Percentiles rank a stretch among this genome's conserved stretches.
Conservation (phyloP, 768 basidiomycete genomes). For the Leccinum boreale region DNA sequence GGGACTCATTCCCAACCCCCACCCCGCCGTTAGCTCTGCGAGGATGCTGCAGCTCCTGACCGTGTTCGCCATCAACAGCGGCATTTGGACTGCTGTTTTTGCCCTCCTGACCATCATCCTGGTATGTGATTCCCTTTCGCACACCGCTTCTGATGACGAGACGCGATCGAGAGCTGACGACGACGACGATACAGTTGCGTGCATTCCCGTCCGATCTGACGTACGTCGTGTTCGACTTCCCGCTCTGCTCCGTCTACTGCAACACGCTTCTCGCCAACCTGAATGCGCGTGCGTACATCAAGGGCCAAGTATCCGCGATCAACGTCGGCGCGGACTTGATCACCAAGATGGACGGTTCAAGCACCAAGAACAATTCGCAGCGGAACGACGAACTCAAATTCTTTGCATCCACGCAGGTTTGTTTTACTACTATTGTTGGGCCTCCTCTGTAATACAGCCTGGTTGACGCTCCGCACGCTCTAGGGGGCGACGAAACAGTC, state of each 20-base stretch:
- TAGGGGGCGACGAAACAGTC: background rate
- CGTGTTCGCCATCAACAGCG: conserved; percentile 5
- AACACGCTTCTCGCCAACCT: conserved; percentile 5
- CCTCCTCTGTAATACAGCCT: background rate
- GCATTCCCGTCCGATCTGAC: background rate
- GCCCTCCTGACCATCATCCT: background rate
- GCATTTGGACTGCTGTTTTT: conserved; percentile 2
- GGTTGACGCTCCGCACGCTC: background rate
- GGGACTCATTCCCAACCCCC: background rate
- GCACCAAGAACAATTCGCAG: background rate
- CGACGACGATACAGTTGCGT: background rate
- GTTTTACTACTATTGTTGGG: background rate
- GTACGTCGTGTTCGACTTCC: conserved; percentile 3
- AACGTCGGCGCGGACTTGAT: background rate
- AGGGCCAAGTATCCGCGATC: background rate
- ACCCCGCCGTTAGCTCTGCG: background rate
- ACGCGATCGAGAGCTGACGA: background rate
- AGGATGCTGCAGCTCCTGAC: conserved; percentile 3
- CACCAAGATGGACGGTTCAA: background rate
- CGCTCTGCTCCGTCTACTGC: conserved; percentile 1
- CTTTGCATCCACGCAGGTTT: background rate
- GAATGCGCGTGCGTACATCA: conserved; percentile 5
- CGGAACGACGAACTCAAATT: background rate
- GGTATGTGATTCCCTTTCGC: background rate
- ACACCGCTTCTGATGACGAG: background rate